Evolutionary conservation across 1,284 basidiomycete genomes (phyloP), one percentile per base, ranked within the genome.

Genomic region (Lentinula novae-zelandiae): DNA sequence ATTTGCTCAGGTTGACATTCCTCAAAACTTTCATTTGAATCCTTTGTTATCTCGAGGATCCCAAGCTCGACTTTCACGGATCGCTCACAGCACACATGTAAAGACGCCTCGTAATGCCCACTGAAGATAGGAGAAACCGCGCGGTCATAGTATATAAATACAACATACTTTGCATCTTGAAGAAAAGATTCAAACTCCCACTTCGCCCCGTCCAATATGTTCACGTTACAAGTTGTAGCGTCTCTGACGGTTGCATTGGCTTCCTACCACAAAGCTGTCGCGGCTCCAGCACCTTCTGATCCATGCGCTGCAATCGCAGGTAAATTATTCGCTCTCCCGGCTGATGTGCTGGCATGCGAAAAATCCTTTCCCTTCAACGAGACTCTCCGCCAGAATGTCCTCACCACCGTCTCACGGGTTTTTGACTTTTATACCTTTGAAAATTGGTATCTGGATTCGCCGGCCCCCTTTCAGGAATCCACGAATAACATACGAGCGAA

Each of bases 371-470:
- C 84, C 0, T 86, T 86, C 75, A 84, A 85, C 66, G 83, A 85
- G 68, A 85, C 82, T 8, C 72, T 87, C 20, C 77, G 82, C 27
- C 79, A 86, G 68, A 87, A 87, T 68, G 82, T 86, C 39, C 65
- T 85, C 55, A 76, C 74, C 9, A 80, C 77, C 63, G 74, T 85
- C 60, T 77, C 77, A 10, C 73, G 82, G 34, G 83, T 86, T 40
- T 83, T 86, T 62, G 79, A 86, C 69, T 87, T 88, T 66, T 87
- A 76, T 71, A 86, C 85, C 0, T 87, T 86, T 65, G 85, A 87
- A 67, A 78, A 84, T 53, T 86, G 77, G 65, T 86, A 87, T 67
- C 69, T 84, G 60, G 72, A 82, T 27, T 84, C 84, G 3, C 84
- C 82, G 1, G 73, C 81, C 33, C 84, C 84, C 3, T 87, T 86